Conservation (phyloP, 306 rosid species). For the Potentilla sterilis region DNA sequence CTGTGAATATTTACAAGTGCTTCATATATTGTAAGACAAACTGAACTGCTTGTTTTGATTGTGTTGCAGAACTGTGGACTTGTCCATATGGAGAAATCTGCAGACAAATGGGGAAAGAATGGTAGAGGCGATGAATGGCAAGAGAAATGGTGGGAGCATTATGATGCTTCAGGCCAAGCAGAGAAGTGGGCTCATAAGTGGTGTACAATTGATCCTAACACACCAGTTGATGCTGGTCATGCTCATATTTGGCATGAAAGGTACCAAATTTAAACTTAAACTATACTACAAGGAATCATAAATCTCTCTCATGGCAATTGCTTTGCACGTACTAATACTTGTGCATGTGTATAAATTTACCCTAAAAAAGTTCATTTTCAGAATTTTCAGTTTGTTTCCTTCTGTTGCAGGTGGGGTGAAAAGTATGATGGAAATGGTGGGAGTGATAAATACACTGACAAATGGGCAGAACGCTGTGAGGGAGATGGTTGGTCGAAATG, state of each 20-base stretch:
- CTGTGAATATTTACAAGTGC: background rate
- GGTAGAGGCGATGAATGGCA: slow-evolving; percentile 87
- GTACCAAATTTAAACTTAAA: slow-evolving; percentile 33
- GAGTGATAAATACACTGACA: slow-evolving; percentile 85
- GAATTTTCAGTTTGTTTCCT: background rate
- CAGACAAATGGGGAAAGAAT: slow-evolving; percentile 96
- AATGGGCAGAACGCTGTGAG: slow-evolving; percentile 87
- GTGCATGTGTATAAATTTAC: background rate
- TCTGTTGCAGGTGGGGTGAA: slow-evolving; percentile 85
- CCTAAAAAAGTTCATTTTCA: too few species aligned
- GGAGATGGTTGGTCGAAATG: slow-evolving; percentile 89
- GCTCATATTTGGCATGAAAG: slow-evolving; percentile 99
- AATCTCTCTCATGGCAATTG: background rate
- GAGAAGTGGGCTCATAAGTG: slow-evolving; percentile 97
- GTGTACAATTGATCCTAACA: slow-evolving; percentile 90
- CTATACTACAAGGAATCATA: background rate
- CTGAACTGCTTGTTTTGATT: slow-evolving; percentile 13
- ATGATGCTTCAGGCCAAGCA: slow-evolving; percentile 68
- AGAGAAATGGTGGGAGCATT: slow-evolving; percentile 89
- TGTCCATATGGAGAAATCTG: slow-evolving; percentile 82
- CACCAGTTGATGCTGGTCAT: slow-evolving; percentile 78
- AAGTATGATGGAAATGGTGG: slow-evolving; percentile 85
- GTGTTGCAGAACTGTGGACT: slow-evolving; percentile 71
- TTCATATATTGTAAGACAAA: background rate
- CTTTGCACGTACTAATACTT: background rate